phyloP scores from a whole-genome alignment of 441 rosid genomes.

The Erysimum pusillum region DNA sequence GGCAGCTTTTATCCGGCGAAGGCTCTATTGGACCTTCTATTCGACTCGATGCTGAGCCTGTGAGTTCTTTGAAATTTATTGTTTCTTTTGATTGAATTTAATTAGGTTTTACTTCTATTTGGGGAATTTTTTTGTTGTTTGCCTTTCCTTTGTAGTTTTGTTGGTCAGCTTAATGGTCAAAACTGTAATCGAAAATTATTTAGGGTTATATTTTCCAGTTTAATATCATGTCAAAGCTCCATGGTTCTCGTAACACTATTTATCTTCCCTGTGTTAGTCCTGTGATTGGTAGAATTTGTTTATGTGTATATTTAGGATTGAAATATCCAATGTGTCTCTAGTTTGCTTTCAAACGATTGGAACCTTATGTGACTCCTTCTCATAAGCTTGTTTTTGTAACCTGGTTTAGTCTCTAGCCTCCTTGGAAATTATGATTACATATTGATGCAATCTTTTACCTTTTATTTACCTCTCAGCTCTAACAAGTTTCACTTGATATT shows the following conservation, averaged over 20 bases:
- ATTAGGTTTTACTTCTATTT: constrained; percentile 2
- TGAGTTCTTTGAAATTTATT: constrained; percentile 49
- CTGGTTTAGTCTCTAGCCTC: not conserved
- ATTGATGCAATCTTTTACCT: not conserved
- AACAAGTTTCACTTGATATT: constrained; percentile 24
- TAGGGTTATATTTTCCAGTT: constrained; percentile 15
- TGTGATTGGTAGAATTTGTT: not conserved
- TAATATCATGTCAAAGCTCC: constrained; percentile 13
- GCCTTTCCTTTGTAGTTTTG: not conserved
- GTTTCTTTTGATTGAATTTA: not conserved
- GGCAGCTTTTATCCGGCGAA: constrained; percentile 94
- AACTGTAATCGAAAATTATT: constrained; percentile 1
- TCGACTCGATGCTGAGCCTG: constrained; percentile 89
- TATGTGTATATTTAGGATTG: not conserved
- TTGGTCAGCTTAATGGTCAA: constrained; percentile 9
- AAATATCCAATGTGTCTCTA: not conserved
- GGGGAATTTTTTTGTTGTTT: not conserved
- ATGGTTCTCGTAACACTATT: not conserved
- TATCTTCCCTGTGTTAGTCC: not conserved
- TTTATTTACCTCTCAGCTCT: not conserved
- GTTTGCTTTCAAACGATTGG: constrained; percentile 2
- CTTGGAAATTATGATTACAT: constrained; percentile 10
- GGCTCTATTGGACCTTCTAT: constrained; percentile 79
- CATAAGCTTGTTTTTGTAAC: not conserved
- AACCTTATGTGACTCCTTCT: constrained; percentile 1